Conservation (phyloP, 129 eudicot genomes). For the Centaurea solstitialis region DNA sequence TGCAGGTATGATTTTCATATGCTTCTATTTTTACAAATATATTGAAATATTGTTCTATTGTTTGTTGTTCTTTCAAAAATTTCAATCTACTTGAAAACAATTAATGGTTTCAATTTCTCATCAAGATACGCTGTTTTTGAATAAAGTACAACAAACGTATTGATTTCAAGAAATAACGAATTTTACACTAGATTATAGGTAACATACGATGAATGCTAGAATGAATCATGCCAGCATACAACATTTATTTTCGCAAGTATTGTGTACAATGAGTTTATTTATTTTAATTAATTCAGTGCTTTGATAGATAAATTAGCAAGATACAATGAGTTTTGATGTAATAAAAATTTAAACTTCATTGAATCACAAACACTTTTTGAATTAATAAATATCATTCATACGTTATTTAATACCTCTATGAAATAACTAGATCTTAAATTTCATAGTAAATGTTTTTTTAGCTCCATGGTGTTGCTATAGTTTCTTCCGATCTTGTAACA, state of each 20-base stretch:
- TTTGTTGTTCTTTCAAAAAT: neutral
- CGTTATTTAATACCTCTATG: too few relatives aligned
- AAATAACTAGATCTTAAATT: too few relatives aligned
- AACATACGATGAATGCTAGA: too few relatives aligned
- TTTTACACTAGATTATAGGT: neutral
- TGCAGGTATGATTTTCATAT: constrained; percentile 46
- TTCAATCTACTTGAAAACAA: neutral
- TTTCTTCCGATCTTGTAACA: neutral
- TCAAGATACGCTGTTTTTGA: neutral
- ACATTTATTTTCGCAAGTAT: too few relatives aligned
- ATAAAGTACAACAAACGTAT: neutral
- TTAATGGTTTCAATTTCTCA: neutral
- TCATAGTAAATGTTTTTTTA: neutral
- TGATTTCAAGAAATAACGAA: neutral
- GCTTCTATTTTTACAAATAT: neutral
- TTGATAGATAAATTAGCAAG: too few relatives aligned
- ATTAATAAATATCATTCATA: too few relatives aligned
- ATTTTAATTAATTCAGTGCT: too few relatives aligned
- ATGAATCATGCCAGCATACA: neutral
- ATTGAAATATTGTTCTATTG: neutral
- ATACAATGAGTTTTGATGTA: too few relatives aligned
- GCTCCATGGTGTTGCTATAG: neutral
- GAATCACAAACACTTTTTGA: too few relatives aligned
- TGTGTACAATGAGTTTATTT: too few relatives aligned
- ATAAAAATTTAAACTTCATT: too few relatives aligned